These are phyloP conservation scores for Psophocarpus tetragonolobus DNA, from an alignment of 306 rosid genomes.

Conservation along the genomic window DNA sequence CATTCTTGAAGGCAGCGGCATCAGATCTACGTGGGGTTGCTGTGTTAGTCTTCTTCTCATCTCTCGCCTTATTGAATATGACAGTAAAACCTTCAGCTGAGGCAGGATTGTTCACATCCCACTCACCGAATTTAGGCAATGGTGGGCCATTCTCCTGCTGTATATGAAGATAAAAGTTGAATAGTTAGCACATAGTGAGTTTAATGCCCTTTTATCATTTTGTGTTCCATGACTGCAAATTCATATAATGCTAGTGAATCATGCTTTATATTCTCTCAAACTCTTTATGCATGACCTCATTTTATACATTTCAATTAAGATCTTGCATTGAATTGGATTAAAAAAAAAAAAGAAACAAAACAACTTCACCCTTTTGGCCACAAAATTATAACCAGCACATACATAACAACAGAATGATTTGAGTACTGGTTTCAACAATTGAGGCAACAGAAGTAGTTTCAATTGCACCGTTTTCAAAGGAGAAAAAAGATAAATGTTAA, in stretches of 20 bases:
- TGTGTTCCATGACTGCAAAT: not conserved
- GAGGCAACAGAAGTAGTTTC: not conserved
- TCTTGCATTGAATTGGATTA: not conserved
- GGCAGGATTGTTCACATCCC: slow-evolving; percentile 91
- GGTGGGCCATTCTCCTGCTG: slow-evolving; percentile 69
- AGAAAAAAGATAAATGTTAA: not conserved
- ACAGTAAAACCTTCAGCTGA: slow-evolving; percentile 88
- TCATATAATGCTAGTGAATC: not conserved
- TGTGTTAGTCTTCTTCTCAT: slow-evolving; percentile 71
- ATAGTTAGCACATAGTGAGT: not conserved
- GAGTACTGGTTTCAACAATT: not conserved
- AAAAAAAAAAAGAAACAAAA: not conserved
- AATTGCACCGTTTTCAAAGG: not conserved
- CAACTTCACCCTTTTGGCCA: not conserved
- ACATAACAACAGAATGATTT: not conserved
- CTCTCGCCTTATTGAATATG: slow-evolving; percentile 85
- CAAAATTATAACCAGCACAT: not conserved
- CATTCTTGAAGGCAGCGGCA: slow-evolving; percentile 31
- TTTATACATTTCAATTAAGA: not conserved
- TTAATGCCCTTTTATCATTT: not conserved
- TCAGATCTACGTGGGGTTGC: slow-evolving; percentile 45
- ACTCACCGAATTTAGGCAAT: slow-evolving; percentile 87
- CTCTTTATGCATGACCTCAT: not conserved
- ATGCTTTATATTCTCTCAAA: not conserved
- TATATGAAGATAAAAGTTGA: not conserved